Conservation (phyloP, 495 filamentous ascomycete genomes). For the Lasiosphaeria ovina region DNA sequence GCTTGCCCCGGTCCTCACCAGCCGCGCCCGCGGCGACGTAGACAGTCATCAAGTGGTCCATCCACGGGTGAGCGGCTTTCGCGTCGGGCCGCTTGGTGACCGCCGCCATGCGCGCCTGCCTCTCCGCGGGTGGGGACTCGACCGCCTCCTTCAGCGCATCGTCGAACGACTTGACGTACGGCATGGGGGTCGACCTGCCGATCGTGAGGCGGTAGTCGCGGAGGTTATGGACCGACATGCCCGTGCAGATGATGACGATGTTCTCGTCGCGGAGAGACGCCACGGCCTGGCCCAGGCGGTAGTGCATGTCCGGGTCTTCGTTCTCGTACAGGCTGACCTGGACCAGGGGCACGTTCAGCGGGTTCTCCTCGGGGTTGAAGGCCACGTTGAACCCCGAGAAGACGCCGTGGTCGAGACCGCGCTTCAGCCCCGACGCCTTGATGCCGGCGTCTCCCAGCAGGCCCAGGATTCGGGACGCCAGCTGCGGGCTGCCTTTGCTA, state of each 20-base stretch:
- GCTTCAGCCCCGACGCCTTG: conserved; percentile 57
- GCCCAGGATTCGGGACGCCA: conserved; percentile 65
- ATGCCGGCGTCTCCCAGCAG: conserved; percentile 61
- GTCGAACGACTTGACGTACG: conserved; percentile 75
- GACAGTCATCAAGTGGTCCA: conserved; percentile 80
- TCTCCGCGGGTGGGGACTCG: conserved; percentile 48
- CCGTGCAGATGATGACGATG: conserved; percentile 71
- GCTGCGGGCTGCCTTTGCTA: conserved; percentile 60
- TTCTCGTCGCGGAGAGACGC: conserved; percentile 65
- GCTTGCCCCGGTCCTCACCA: conserved; percentile 58
- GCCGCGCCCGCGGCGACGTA: conserved; percentile 73
- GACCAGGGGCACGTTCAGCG: conserved; percentile 73
- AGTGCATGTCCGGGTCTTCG: conserved; percentile 70
- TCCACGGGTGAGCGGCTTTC: conserved; percentile 69
- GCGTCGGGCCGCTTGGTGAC: conserved; percentile 65
- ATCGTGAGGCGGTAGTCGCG: conserved; percentile 56
- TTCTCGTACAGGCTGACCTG: conserved; percentile 73
- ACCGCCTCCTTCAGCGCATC: conserved; percentile 73
- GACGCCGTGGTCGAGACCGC: conserved; percentile 81
- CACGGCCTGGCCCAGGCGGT: conserved; percentile 68
- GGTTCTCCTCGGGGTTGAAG: conserved; percentile 73
- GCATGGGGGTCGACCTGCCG: conserved; percentile 49
- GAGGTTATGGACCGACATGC: conserved; percentile 88
- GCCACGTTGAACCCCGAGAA: conserved; percentile 69
- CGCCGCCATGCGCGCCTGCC: conserved; percentile 59